phyloP scores from a whole-genome alignment of 345 rosid species.

The Hibiscus mutabilis region DNA sequence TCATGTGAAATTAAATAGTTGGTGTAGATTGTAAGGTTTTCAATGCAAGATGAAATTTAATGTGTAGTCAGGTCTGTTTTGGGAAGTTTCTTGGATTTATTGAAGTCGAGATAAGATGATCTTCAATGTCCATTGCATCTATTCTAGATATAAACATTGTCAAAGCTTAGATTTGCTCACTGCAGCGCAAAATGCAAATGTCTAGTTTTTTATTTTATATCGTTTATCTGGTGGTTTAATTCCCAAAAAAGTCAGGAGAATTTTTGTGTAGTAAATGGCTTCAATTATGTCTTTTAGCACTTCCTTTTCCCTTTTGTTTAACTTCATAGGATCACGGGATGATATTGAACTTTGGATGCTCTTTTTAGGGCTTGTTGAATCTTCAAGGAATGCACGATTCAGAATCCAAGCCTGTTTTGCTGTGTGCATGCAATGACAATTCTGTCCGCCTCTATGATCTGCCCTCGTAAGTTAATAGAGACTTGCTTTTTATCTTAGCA shows the following conservation, averaged over 20 bases:
- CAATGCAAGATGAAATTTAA: background rate
- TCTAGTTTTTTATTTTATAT: background rate
- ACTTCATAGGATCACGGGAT: background rate
- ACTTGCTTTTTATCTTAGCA: background rate
- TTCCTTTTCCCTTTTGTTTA: background rate
- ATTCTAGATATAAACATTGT: background rate
- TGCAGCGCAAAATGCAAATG: background rate
- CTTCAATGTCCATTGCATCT: background rate
- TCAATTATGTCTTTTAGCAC: background rate
- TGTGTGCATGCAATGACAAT: slow-evolving; percentile 76
- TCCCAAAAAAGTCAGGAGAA: background rate
- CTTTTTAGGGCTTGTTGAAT: slow-evolving; percentile 60
- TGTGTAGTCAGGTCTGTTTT: background rate
- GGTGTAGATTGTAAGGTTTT: background rate
- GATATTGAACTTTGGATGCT: slow-evolving; percentile 1
- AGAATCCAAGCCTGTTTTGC: slow-evolving; percentile 75
- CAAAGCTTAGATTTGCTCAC: background rate
- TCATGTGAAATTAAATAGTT: background rate
- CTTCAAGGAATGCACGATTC: slow-evolving; percentile 78
- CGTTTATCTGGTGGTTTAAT: background rate
- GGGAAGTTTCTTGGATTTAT: background rate
- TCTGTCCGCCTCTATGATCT: slow-evolving; percentile 66
- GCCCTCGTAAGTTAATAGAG: slow-evolving; percentile 68
- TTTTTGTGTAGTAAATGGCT: background rate
- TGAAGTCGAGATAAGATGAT: background rate